Percentiles rank a stretch among this genome's conserved stretches.
These are phyloP conservation scores for Craspedostauros australis DNA, from an alignment of 108 stramenopile genomes.

Conservation along the genomic window DNA sequence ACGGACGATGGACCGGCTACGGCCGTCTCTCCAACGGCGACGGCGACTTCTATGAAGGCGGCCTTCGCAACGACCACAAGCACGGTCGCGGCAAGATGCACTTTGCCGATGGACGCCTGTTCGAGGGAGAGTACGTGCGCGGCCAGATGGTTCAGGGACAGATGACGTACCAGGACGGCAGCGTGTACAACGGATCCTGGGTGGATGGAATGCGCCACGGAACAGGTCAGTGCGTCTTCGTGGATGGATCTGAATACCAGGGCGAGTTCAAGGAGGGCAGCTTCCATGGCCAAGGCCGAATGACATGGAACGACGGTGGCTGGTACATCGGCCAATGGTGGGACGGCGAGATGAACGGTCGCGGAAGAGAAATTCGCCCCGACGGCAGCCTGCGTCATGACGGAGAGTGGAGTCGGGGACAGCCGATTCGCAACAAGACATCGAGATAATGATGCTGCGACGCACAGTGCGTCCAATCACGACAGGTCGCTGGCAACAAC, in stretches of 20 bases:
- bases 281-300: constrained; percentile 44
- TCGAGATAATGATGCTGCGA: too few species aligned
- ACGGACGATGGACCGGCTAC: constrained; percentile 50
- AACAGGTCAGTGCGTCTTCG: constrained; percentile 38
- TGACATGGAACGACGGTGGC: constrained; percentile 53
- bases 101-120: constrained; percentile 42
- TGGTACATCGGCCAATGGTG: constrained; percentile 55
- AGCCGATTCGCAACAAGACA: constrained; percentile 30
- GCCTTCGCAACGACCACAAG: constrained; percentile 47
- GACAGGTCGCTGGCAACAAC: too few species aligned
- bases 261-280: constrained; percentile 50
- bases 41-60: constrained; percentile 55
- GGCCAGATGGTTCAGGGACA: constrained; percentile 49
- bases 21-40: constrained; percentile 41
- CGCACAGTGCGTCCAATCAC: too few species aligned
- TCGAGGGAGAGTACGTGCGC: constrained; percentile 46
- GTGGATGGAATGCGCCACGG: constrained; percentile 50
- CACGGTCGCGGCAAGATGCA: constrained; percentile 44
- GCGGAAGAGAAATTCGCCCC: constrained; percentile 40
- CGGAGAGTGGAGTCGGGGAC: constrained; percentile 44
- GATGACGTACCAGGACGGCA: constrained; percentile 48
- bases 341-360: constrained; percentile 52
- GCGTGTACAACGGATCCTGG: constrained; percentile 36
- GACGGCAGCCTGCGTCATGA: constrained; percentile 42
- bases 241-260: constrained; percentile 40